A percentile compares a stretch with the other conserved stretches of the same genome.
phyloP scores from a whole-genome alignment of 305 asterid genomes.

The Fraxinus xanthoxyloides region DNA sequence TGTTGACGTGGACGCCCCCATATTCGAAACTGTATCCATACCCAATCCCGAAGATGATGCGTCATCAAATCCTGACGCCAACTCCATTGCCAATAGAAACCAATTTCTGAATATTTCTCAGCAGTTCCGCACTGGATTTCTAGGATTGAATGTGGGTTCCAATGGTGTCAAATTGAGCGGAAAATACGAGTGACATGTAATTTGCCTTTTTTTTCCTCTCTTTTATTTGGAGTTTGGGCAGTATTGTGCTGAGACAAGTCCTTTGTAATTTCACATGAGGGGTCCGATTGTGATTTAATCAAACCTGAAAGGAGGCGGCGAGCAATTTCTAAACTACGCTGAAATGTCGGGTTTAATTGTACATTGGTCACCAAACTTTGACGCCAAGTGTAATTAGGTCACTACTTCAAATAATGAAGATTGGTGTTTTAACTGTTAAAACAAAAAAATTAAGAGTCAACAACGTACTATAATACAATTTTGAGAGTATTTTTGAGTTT shows the following conservation, averaged over 20 bases:
- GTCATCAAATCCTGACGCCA: constrained; percentile 30
- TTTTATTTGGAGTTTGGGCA: background rate
- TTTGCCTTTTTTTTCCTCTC: background rate
- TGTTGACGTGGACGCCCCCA: constrained; percentile 39
- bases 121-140: background rate
- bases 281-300: background rate
- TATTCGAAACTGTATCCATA: constrained; percentile 7
- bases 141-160: background rate
- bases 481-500: no score
- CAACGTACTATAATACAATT: background rate
- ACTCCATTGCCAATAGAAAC: constrained; percentile 14
- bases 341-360: background rate
- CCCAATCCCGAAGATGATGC: constrained; percentile 35
- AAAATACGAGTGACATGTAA: background rate
- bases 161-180: background rate
- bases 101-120: background rate
- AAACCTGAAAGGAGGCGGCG: background rate
- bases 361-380: background rate
- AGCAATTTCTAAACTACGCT: background rate
- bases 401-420: background rate
- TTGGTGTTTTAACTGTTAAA: no score
- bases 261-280: background rate
- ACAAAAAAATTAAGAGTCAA: background rate
- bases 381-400: background rate
- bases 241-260: background rate